Evolutionary conservation across 768 basidiomycete genomes (phyloP).

Genomic region (Polyporus arcularius): DNA sequence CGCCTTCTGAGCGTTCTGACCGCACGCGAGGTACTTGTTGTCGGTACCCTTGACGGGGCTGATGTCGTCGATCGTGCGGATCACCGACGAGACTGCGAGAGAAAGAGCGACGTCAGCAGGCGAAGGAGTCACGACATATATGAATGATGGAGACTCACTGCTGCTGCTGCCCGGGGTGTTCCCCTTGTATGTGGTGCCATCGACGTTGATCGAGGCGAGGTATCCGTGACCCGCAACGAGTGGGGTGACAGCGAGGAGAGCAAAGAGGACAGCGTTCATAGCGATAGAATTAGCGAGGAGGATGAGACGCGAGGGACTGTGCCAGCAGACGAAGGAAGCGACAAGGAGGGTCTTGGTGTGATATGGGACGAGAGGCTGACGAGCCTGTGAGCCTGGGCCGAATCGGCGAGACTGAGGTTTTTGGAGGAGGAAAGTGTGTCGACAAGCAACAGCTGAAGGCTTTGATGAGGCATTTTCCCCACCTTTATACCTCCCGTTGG

Average conservation of each 20-base stretch:
- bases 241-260: conserved; percentile 20
- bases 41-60: conserved; percentile 54
- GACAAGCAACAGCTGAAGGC: not conserved
- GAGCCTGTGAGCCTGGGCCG: not conserved
- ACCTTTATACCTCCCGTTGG: not conserved
- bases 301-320: not conserved
- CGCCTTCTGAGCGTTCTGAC: conserved; percentile 50
- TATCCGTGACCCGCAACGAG: conserved; percentile 38
- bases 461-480: too few species aligned
- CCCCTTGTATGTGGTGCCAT: conserved; percentile 45
- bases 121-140: too few species aligned
- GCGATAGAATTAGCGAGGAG: not conserved
- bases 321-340: not conserved
- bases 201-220: conserved; percentile 41
- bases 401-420: not conserved
- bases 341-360: not conserved
- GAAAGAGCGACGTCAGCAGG: not conserved
- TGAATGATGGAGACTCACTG: conserved; percentile 10
- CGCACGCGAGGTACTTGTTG: conserved; percentile 60
- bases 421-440: not conserved
- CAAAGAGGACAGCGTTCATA: conserved; percentile 4
- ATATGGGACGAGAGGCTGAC: not conserved
- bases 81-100: conserved; percentile 21
- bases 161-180: conserved; percentile 40
- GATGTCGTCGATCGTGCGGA: conserved; percentile 44